A percentile compares a stretch with the other conserved stretches of the same genome.
Conservation (phyloP, 129 eudicot genomes). For the Sambucus nigra region DNA sequence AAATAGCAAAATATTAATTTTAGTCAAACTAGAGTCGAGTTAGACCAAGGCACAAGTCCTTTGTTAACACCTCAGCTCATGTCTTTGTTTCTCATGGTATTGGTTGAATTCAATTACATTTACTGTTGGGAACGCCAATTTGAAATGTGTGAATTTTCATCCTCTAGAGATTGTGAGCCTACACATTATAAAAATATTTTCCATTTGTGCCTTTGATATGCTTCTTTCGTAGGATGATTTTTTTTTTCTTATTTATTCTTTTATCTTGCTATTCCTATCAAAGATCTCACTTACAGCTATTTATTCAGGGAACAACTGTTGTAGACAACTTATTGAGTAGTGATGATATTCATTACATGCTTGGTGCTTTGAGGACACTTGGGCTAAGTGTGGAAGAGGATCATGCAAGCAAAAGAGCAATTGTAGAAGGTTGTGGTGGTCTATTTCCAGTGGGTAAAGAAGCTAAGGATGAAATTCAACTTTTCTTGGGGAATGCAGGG, state of each 20-base stretch:
- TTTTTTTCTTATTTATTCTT: too few relatives aligned
- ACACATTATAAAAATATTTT: too few relatives aligned
- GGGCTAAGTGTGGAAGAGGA: constrained; percentile 83
- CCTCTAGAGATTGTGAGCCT: too few relatives aligned
- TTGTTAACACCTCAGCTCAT: too few relatives aligned
- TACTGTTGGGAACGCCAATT: too few relatives aligned
- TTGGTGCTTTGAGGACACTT: constrained; percentile 80
- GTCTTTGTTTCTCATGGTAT: too few relatives aligned
- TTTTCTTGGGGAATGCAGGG: constrained; percentile 94
- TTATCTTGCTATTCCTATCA: too few relatives aligned
- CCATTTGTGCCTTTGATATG: not conserved
- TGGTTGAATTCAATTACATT: too few relatives aligned
- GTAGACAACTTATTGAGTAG: constrained; percentile 83
- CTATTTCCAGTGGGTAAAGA: constrained; percentile 77
- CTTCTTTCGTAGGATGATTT: not conserved
- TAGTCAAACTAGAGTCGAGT: too few relatives aligned
- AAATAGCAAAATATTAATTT: too few relatives aligned
- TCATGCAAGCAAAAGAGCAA: constrained; percentile 50
- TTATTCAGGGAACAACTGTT: constrained; percentile 85
- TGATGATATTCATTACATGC: constrained; percentile 94
- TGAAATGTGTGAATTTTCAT: too few relatives aligned
- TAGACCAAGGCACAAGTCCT: too few relatives aligned
- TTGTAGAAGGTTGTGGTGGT: constrained; percentile 89
- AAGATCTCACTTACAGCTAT: constrained; percentile 1
- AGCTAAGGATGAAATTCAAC: constrained; percentile 60